Percentiles rank a stretch among this genome's conserved stretches.
Evolutionary conservation across 768 basidiomycete species (phyloP).

Genomic region (Russula sp.): DNA sequence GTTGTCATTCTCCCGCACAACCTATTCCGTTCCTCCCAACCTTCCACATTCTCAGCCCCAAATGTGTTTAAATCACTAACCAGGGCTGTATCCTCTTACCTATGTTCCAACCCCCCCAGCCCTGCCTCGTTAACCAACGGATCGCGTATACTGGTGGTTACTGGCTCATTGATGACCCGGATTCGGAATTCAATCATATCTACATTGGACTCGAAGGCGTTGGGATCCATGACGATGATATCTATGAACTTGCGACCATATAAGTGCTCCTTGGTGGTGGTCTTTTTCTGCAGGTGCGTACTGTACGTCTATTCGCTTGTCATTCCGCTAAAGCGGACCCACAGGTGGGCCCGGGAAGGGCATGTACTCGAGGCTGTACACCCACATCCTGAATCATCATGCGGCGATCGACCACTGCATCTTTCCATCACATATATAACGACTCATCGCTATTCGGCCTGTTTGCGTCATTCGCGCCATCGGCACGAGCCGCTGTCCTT

Average conservation of each 20-base stretch:
- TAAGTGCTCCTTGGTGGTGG: slow-evolving; percentile 95
- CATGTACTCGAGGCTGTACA: too few species aligned
- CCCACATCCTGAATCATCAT: too few species aligned
- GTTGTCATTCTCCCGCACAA: slow-evolving; percentile 29
- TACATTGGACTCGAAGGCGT: slow-evolving; percentile 91
- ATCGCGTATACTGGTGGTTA: slow-evolving; percentile 83
- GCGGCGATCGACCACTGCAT: too few species aligned
- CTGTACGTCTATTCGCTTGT: too few species aligned
- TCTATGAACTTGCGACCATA: slow-evolving; percentile 89
- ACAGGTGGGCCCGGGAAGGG: too few species aligned
- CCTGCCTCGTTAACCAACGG: slow-evolving; percentile 13
- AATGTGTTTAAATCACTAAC: slow-evolving; percentile 62
- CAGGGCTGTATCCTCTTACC: slow-evolving; percentile 69
- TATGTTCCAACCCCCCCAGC: slow-evolving; percentile 39
- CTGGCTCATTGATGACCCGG: slow-evolving; percentile 53
- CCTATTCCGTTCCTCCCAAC: slow-evolving; percentile 42
- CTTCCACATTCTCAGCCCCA: slow-evolving; percentile 48
- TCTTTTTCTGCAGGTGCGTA: too few species aligned
- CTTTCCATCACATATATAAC: too few species aligned
- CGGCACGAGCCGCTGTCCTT: slow-evolving; percentile 52
- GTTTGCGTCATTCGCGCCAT: slow-evolving; percentile 77
- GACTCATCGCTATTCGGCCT: slow-evolving; percentile 93
- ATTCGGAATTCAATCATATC: slow-evolving; percentile 82
- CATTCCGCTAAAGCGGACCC: too few species aligned
- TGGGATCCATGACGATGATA: slow-evolving; percentile 84